These are phyloP conservation scores for Acanthamoeba triangularis DNA, from an alignment of 208 protist species.

Conservation along the genomic window DNA sequence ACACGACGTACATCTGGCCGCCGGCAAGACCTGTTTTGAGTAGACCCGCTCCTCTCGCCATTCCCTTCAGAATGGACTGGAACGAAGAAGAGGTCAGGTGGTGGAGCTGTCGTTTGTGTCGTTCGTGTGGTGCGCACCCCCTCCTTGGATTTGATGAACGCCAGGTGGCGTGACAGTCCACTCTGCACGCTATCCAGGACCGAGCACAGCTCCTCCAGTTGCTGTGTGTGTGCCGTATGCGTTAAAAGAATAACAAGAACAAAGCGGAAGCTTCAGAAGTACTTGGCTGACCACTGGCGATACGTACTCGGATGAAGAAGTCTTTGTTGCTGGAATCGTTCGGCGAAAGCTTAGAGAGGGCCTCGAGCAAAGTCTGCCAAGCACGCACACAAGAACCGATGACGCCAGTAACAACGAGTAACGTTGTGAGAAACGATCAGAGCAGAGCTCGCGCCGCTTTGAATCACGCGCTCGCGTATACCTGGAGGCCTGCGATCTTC, in stretches of 20 bases:
- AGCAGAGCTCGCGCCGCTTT: neutral
- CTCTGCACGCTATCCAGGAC: conserved; percentile 10
- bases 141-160: conserved; percentile 34
- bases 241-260: neutral
- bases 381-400: neutral
- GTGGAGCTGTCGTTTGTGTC: neutral
- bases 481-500: conserved; percentile 16
- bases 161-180: conserved; percentile 18
- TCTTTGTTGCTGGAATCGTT: conserved; percentile 34
- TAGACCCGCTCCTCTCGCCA: conserved; percentile 11
- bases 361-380: neutral
- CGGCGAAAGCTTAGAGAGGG: neutral
- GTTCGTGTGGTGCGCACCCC: neutral
- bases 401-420: too few species aligned
- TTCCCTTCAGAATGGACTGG: conserved; percentile 25
- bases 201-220: conserved; percentile 7
- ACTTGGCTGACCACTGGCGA: neutral
- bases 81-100: neutral
- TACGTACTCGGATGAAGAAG: neutral
- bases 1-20: neutral
- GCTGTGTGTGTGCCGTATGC: neutral
- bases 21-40: conserved; percentile 1
- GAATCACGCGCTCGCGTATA: neutral
- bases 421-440: too few species aligned
- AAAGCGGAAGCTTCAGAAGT: neutral